Base-by-base conservation (phyloP, 352 stramenopile genomes). In the Blastocystis sp. region DNA sequence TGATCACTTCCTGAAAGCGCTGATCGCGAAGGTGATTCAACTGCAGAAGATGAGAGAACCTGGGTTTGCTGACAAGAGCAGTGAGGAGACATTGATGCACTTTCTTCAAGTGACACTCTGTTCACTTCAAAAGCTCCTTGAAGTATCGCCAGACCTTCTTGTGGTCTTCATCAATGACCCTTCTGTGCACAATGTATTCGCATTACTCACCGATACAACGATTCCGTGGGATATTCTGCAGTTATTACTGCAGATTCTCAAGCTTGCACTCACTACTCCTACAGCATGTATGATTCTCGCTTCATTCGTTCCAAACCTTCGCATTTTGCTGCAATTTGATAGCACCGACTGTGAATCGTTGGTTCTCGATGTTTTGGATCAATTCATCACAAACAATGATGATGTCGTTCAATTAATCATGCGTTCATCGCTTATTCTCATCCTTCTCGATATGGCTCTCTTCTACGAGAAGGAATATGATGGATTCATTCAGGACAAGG, bases 381-480 rank as follows among this genome's bases (percentile, higher is more conserved):
- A 63, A 41, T 62, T 80, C 13, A 20, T 54, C 9, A 20, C 39
- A 5, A n/a, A 80, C 26, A 80, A 80, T 41, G 70, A 80, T n/a
- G n/a, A 45, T 15, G 70, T 64, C 4, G 70, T 80, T 13, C 70
- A 63, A 20, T 7, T 34, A 6, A 80, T 80, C 23, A 50, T 80
- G 47, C 29, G n/a, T 9, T 63, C 41, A 4, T 23, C 45, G 6
- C 53, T 41, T 9, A 80, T 80, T 43, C 70, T 80, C 7, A 23
- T 63, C 2, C 20, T 80, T 4, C 23, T 80, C 20, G 70, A 80
- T 41, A 80, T 80, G 70, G 26, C 23, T 9, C 45, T 80, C 1
- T 80, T 41, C 43, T 80, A 61, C 43, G 39, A 80, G 70, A 80
- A 80, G 13, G 50, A 41, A 8, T 80, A 80, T 41, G 70, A 80